Evolutionary conservation across 495 filamentous ascomycete species (phyloP).

Genomic region (Penicillium parvum): DNA sequence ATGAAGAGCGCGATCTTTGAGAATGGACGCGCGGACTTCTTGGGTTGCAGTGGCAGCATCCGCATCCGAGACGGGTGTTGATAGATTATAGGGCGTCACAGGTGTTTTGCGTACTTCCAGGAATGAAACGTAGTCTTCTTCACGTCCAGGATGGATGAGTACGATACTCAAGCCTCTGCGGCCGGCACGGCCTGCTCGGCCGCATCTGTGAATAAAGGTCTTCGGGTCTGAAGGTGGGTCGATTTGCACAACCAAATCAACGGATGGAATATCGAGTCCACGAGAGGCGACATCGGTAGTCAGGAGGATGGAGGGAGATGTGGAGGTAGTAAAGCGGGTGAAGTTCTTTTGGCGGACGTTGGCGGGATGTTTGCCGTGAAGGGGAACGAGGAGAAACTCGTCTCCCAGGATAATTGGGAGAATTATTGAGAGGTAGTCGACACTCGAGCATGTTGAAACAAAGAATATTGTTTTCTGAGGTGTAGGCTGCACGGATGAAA

Average conservation of each 20-base stretch:
- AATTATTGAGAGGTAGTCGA: constrained; percentile 83
- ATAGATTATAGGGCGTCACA: constrained; percentile 55
- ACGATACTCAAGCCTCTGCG: constrained; percentile 80
- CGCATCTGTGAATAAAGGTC: constrained; percentile 90
- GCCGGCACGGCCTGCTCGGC: constrained; percentile 86
- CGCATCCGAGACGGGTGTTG: constrained; percentile 48
- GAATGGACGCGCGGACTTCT: constrained; percentile 57
- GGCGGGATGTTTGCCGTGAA: constrained; percentile 85
- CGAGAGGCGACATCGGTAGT: constrained; percentile 84
- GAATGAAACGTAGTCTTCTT: constrained; percentile 86
- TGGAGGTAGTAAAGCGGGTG: constrained; percentile 63
- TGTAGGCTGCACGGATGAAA: constrained; percentile 61
- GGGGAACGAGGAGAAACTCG: constrained; percentile 63
- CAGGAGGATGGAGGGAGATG: constrained; percentile 69
- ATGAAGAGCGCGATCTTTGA: constrained; percentile 73
- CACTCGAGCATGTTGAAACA: constrained; percentile 89
- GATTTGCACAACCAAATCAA: constrained; percentile 90
- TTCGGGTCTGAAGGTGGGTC: constrained; percentile 92
- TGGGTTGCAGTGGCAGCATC: constrained; percentile 51
- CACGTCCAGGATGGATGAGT: constrained; percentile 73
- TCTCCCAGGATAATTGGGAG: constrained; percentile 60
- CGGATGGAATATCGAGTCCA: constrained; percentile 89
- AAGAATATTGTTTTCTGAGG: constrained; percentile 88
- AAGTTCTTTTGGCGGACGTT: constrained; percentile 80
- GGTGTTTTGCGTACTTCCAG: constrained; percentile 87